Conservation (phyloP, 768 basidiomycete species). For the Mycena polygramma region DNA sequence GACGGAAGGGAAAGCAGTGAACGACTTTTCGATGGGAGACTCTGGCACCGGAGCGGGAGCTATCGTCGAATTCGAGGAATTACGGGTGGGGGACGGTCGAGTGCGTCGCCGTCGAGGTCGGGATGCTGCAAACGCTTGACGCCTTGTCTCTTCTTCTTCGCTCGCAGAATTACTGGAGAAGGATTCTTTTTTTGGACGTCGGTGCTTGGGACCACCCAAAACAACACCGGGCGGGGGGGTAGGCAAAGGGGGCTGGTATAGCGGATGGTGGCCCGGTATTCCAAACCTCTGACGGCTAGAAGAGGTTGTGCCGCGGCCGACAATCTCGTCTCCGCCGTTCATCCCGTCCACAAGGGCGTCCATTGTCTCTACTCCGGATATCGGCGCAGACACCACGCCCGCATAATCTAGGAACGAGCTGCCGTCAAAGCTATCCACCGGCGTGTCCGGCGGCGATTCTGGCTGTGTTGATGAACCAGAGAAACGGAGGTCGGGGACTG, state of each 20-base stretch:
- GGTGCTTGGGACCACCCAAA: constrained; percentile 66
- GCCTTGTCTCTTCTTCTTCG: constrained; percentile 60
- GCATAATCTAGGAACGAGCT: constrained; percentile 65
- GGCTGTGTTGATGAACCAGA: constrained; percentile 79
- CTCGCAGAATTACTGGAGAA: constrained; percentile 66
- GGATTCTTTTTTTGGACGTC: constrained; percentile 48
- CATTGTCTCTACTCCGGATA: constrained; percentile 87
- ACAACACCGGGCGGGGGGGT: constrained; percentile 85
- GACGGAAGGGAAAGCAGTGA: constrained; percentile 38
- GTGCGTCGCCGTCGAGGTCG: constrained; percentile 50
- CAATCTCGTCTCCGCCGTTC: constrained; percentile 80
- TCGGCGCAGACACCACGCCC: constrained; percentile 81
- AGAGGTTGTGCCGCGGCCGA: constrained; percentile 52
- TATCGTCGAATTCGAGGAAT: constrained; percentile 39
- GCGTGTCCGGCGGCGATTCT: constrained; percentile 82
- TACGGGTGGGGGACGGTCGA: constrained; percentile 39
- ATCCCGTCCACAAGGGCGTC: constrained; percentile 92
- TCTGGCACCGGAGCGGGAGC: constrained; percentile 28
- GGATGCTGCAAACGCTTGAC: constrained; percentile 43
- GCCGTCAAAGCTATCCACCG: constrained; percentile 60
- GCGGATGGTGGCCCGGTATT: constrained; percentile 75
- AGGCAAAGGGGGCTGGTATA: constrained; percentile 87
- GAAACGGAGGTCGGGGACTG: constrained; percentile 68
- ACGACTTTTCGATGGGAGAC: constrained; percentile 14
- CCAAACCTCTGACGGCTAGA: constrained; percentile 67